Evolutionary conservation across 2,329 filamentous ascomycete species (phyloP), one percentile per base, ranked within the genome.

Genomic region (Colletotrichum costaricense): DNA sequence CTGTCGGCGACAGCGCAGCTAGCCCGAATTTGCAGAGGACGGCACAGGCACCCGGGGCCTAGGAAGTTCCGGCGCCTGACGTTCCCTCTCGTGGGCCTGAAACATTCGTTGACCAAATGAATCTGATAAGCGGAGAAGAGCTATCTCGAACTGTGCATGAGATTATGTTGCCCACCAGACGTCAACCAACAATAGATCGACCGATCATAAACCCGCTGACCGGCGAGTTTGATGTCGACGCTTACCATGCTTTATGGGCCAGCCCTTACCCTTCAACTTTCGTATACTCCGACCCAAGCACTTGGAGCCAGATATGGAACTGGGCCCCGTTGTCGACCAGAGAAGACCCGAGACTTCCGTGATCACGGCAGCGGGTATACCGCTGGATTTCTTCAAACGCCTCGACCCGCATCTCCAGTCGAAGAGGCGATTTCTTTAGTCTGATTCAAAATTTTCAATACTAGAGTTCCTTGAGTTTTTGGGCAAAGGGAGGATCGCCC

Each of bases 1-100:
- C 85, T 0, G 77, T 80, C 7, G 80, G 78, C 67, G 84, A 85
- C 46, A 66, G 49, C 33, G 28, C 49, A 12, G 42, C 73, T 33
- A 72, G 67, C 14, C 67, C 67, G 42, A 63, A 78, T 16, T 66
- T 80, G 52, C 80, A 78, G 49, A 78, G 78, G 38, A 79, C 80
- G 19, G 78, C 81, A 30, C 79, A 81, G 63, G 69, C 73, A 52
- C 79, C 80, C n/a, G 78, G 79, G 16, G 80, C 81, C 38, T 80
- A 78, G 71, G 54, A 65, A 33, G 35, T 58, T 42, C 52, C 46
- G n/a, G 26, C n/a, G 35, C 67, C 54, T 28, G 46, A 46, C 3
- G 19, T 26, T 11, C 28, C 11, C 16, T n/a, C 26, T 7, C 52
- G 22, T 14, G n/a, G 28, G 54, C 12, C 9, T 28, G 22, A 56